phyloP scores from a whole-genome alignment of 108 stramenopile genomes.

The Nitzschia sp. region DNA sequence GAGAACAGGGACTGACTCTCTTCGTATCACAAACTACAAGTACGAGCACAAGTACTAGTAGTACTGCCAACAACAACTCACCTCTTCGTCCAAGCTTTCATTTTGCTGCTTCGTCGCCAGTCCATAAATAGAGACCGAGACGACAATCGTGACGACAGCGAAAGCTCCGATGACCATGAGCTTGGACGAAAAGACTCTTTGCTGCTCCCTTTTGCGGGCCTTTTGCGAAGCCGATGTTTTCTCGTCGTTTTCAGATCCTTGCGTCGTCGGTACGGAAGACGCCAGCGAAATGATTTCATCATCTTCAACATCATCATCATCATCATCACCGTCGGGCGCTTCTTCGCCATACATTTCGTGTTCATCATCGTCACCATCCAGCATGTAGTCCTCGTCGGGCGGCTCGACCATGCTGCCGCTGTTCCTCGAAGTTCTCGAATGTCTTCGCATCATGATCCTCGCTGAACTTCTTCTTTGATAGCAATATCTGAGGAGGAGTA shows the following conservation, averaged over 20 bases:
- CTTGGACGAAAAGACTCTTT: slow-evolving; percentile 10
- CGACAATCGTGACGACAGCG: neutral
- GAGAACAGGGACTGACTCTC: too few relatives aligned
- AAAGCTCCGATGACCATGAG: neutral
- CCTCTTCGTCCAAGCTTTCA: slow-evolving; percentile 1
- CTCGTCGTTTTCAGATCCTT: slow-evolving; percentile 3
- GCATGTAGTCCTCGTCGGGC: neutral
- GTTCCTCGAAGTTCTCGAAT: too few relatives aligned
- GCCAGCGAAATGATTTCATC: neutral
- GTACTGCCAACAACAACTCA: too few relatives aligned
- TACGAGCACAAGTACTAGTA: too few relatives aligned
- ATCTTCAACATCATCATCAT: slow-evolving; percentile 3
- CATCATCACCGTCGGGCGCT: neutral
- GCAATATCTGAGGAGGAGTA: too few relatives aligned
- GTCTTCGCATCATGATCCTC: neutral
- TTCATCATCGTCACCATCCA: slow-evolving; percentile 6
- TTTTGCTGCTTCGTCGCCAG: slow-evolving; percentile 1
- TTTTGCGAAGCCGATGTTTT: neutral
- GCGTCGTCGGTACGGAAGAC: slow-evolving; percentile 12
- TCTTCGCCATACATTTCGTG: neutral
- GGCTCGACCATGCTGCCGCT: neutral
- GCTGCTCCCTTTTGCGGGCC: neutral
- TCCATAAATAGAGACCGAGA: slow-evolving; percentile 11
- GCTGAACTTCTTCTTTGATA: too few relatives aligned
- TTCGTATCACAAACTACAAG: too few relatives aligned